Evolutionary conservation across 176 grass and related monocot species (phyloP), one percentile per base, ranked within the genome.

Genomic region (Thinopyrum elongatum): DNA sequence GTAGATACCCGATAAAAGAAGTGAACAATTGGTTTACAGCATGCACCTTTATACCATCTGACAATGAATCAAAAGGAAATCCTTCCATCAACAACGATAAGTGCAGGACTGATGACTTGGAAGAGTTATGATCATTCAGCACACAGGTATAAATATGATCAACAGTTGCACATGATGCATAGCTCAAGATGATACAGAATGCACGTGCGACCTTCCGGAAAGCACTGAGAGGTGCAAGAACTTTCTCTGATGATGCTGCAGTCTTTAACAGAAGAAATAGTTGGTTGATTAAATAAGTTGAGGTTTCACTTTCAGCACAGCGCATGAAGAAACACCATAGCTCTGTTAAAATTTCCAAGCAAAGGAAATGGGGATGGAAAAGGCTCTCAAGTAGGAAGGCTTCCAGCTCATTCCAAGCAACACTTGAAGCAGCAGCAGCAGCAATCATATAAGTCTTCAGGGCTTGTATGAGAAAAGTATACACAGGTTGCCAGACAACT

Each of bases 311-410:
- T 89, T 91, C 96, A 34, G 90, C 91, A 85, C 92, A 55, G 55
- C 87, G 91, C 79, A 94, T 35, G 42, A 95, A 85, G 85, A 95
- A 98, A 78, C 91, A 95, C 88, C 86, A 94, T 70, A 98, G 81
- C 77, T 98, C 96, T 77, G 92, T 94, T 67, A 90, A 28, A 86
- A 98, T 89, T 86, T 92, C 93, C 80, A 92, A 64, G 70, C 91
- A 92, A 76, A 98, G 88, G 79, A 88, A 92, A 91, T 98, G 96
- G 59, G 92, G 89, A 57, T 91, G 88, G 82, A 94, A 94, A 88
- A 98, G 71, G 62, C 90, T 94, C 79, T 89, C 86, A 72, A 95
- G 84, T 85, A 98, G 86, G 83, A 95, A 87, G 65, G 77, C 79
- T 86, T 94, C 93, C 70, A 94, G 23, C 27, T 91, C 92, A 47